phyloP scores from a whole-genome alignment of 768 basidiomycete species.

The Suillus placidus region DNA sequence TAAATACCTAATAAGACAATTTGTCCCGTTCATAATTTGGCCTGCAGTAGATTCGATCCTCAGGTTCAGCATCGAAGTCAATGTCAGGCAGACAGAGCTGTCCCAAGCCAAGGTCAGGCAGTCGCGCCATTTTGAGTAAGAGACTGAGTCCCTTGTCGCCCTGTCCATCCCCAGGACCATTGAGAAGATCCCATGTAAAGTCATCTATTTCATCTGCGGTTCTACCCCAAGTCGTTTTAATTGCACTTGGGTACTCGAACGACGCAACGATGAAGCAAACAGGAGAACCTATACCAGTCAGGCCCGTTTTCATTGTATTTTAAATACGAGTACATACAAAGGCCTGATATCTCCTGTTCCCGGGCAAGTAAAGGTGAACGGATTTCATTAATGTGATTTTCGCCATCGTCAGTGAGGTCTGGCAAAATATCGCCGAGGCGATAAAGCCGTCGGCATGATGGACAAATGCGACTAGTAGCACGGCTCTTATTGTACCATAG shows the following conservation, averaged over 20 bases:
- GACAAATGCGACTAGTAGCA: constrained; percentile 68
- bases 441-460: constrained; percentile 76
- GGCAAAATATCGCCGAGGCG: constrained; percentile 65
- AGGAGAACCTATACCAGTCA: constrained; percentile 59
- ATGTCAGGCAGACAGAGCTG: constrained; percentile 49
- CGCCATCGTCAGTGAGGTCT: constrained; percentile 41
- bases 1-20: not conserved
- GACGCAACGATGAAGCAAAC: constrained; percentile 77
- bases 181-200: constrained; percentile 62
- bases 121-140: constrained; percentile 75
- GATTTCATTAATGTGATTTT: constrained; percentile 19
- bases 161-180: constrained; percentile 39
- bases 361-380: constrained; percentile 46
- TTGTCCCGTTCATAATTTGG: constrained; percentile 5
- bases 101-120: constrained; percentile 72
- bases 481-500: constrained; percentile 89
- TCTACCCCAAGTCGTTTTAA: constrained; percentile 70
- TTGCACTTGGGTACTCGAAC: constrained; percentile 62
- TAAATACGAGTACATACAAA: constrained; percentile 54
- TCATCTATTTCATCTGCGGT: constrained; percentile 72
- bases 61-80: constrained; percentile 27
- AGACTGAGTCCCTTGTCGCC: constrained; percentile 53
- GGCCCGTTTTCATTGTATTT: not conserved
- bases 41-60: constrained; percentile 8
- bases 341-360: constrained; percentile 75